These are phyloP conservation scores for Zygosaccharomyces sapae DNA, from an alignment of 1,139 yeast species.

Conservation along the genomic window DNA sequence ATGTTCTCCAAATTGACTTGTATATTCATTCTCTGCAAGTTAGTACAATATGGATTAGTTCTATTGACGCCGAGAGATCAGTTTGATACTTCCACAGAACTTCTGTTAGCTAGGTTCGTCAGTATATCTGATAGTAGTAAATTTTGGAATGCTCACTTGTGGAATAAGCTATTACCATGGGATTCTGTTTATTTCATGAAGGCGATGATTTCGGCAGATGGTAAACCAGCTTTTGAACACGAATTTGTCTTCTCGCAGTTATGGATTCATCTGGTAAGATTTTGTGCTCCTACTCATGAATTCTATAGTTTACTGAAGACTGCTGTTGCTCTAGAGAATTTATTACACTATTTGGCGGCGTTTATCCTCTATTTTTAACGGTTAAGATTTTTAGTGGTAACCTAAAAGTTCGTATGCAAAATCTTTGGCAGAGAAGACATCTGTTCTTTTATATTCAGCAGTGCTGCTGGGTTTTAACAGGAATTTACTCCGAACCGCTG, in stretches of 20 bases:
- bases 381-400: constrained; percentile 34
- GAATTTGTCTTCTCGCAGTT: constrained; percentile 83
- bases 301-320: constrained; percentile 45
- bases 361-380: constrained; percentile 52
- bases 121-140: background rate
- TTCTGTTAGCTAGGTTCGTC: constrained; percentile 27
- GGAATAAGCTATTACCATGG: constrained; percentile 66
- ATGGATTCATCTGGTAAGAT: constrained; percentile 58
- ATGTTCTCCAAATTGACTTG: constrained; percentile 5
- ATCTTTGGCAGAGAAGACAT: constrained; percentile 29
- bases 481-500: constrained; percentile 73
- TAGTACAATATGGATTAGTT: constrained; percentile 40
- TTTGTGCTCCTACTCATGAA: constrained; percentile 17
- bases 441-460: constrained; percentile 58
- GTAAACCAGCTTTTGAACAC: constrained; percentile 62
- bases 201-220: constrained; percentile 44
- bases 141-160: constrained; percentile 28
- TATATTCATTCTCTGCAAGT: constrained; percentile 20
- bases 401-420: constrained; percentile 12
- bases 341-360: constrained; percentile 49
- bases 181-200: constrained; percentile 77
- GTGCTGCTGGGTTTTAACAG: constrained; percentile 79
- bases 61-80: constrained; percentile 40
- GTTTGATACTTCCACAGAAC: constrained; percentile 48
- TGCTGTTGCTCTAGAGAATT: constrained; percentile 49